Conservation (phyloP, 1,284 basidiomycete genomes). For the Pascua guehoae region DNA sequence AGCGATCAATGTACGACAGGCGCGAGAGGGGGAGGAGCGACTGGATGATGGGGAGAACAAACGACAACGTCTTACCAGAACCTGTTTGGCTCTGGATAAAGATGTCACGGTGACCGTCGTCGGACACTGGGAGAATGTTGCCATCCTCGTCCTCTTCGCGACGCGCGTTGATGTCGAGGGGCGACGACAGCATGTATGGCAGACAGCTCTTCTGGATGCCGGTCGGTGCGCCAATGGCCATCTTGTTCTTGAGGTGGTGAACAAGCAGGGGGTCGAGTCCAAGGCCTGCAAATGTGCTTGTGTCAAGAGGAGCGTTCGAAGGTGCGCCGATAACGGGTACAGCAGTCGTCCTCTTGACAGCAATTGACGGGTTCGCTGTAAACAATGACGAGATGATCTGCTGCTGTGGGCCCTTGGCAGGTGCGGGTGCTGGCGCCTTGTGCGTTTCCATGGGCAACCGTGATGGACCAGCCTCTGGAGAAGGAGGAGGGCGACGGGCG, state of each 20-base stretch:
- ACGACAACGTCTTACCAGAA: conserved; percentile 94
- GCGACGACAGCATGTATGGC: conserved; percentile 61
- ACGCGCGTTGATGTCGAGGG: conserved; percentile 38
- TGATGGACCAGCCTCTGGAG: conserved; percentile 21
- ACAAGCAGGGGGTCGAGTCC: conserved; percentile 78
- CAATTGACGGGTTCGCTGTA: conserved; percentile 54
- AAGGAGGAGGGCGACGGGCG: conserved; percentile 3
- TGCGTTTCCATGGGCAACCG: conserved; percentile 6
- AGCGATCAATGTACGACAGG: conserved; percentile 79
- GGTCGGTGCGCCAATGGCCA: conserved; percentile 81
- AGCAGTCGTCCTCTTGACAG: conserved; percentile 2
- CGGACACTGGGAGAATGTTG: background rate
- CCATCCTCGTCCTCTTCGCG: conserved; percentile 18
- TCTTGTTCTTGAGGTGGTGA: conserved; percentile 73
- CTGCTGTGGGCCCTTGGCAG: conserved; percentile 23
- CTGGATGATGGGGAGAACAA: conserved; percentile 91
- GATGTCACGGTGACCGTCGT: conserved; percentile 61
- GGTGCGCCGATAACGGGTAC: conserved; percentile 52
- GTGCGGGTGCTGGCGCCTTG: too few species aligned
- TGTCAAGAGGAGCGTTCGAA: conserved; percentile 79
- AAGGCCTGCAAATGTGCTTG: conserved; percentile 68
- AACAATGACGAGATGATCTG: conserved; percentile 91
- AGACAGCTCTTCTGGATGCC: conserved; percentile 83
- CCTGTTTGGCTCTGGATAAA: conserved; percentile 98
- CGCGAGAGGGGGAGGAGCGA: conserved; percentile 83